Percentiles rank a stretch among this genome's conserved stretches.
Evolutionary conservation across 2,329 filamentous ascomycete genomes (phyloP).

Genomic region (Xylaria sp.): DNA sequence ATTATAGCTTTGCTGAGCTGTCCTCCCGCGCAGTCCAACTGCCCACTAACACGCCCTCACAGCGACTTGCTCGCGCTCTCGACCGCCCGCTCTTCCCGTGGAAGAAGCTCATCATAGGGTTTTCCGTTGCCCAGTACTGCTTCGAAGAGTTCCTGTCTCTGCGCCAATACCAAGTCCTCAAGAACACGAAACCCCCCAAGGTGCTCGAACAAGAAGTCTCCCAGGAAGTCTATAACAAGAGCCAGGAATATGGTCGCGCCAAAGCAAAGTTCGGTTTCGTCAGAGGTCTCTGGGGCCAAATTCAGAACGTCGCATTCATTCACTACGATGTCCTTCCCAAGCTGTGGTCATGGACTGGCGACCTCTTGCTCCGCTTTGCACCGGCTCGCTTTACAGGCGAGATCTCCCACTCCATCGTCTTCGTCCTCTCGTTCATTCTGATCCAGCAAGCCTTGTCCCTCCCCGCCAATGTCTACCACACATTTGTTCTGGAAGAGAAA

Average conservation of each 20-base stretch:
- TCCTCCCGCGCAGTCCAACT: not conserved
- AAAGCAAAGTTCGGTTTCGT: slow-evolving; percentile 90
- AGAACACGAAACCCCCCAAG: slow-evolving; percentile 79
- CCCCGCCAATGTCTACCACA: slow-evolving; percentile 86
- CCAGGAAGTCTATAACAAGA: slow-evolving; percentile 91
- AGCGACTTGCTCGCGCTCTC: slow-evolving; percentile 81
- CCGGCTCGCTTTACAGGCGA: slow-evolving; percentile 85
- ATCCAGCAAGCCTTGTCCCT: slow-evolving; percentile 80
- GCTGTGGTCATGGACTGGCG: slow-evolving; percentile 83
- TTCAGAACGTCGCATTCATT: slow-evolving; percentile 88
- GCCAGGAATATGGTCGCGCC: slow-evolving; percentile 92
- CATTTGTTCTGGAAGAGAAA: slow-evolving; percentile 93
- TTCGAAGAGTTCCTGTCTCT: slow-evolving; percentile 89
- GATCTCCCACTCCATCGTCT: slow-evolving; percentile 91
- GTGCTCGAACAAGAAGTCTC: slow-evolving; percentile 88
- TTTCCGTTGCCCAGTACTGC: slow-evolving; percentile 88
- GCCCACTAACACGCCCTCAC: slow-evolving; percentile 27
- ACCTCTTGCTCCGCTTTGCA: slow-evolving; percentile 73
- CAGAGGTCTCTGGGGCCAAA: slow-evolving; percentile 80
- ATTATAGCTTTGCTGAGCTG: not conserved
- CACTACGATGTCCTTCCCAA: slow-evolving; percentile 90
- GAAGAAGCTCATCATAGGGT: slow-evolving; percentile 95
- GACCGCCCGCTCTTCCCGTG: slow-evolving; percentile 94
- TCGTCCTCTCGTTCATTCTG: slow-evolving; percentile 85
- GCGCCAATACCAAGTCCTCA: slow-evolving; percentile 87